A percentile compares a stretch with the other conserved stretches of the same genome.
These are phyloP conservation scores for Sapria himalayana DNA, from an alignment of 345 rosid genomes.

Conservation along the genomic window DNA sequence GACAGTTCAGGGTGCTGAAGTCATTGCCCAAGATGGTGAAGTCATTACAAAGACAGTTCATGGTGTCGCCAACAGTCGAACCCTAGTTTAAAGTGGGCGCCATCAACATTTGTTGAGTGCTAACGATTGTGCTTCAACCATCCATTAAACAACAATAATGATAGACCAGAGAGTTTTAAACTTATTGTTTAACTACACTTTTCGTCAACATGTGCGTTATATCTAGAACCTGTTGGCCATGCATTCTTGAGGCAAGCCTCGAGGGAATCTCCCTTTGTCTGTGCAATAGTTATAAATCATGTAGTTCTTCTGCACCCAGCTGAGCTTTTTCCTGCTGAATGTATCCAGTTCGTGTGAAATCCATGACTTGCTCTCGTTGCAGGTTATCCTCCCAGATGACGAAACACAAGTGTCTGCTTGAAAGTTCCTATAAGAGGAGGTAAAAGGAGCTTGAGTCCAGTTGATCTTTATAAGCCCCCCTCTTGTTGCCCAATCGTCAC, in stretches of 20 bases:
- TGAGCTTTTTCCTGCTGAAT: constrained; percentile 14
- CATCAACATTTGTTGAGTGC: too few species aligned
- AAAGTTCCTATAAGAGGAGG: constrained; percentile 31
- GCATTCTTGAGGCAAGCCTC: constrained; percentile 28
- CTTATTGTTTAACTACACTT: too few species aligned
- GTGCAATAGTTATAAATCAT: constrained; percentile 35
- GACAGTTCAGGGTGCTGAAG: too few species aligned
- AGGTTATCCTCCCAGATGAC: too few species aligned
- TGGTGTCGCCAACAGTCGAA: too few species aligned
- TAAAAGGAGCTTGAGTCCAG: constrained; percentile 44
- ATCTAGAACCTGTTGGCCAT: not conserved
- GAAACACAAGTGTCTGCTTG: constrained; percentile 24
- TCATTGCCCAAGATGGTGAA: too few species aligned
- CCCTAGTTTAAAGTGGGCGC: too few species aligned
- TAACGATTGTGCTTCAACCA: too few species aligned
- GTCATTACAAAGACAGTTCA: too few species aligned
- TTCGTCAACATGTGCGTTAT: too few species aligned
- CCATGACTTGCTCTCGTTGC: constrained; percentile 20
- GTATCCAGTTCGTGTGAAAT: constrained; percentile 19
- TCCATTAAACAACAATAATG: too few species aligned
- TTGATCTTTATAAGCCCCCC: constrained; percentile 41
- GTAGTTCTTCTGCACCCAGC: constrained; percentile 29
- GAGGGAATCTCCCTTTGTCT: constrained; percentile 24
- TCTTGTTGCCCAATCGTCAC: constrained; percentile 44
- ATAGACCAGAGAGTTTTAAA: too few species aligned